Conservation (phyloP, 345 rosid species). For the Orychophragmus violaceus region DNA sequence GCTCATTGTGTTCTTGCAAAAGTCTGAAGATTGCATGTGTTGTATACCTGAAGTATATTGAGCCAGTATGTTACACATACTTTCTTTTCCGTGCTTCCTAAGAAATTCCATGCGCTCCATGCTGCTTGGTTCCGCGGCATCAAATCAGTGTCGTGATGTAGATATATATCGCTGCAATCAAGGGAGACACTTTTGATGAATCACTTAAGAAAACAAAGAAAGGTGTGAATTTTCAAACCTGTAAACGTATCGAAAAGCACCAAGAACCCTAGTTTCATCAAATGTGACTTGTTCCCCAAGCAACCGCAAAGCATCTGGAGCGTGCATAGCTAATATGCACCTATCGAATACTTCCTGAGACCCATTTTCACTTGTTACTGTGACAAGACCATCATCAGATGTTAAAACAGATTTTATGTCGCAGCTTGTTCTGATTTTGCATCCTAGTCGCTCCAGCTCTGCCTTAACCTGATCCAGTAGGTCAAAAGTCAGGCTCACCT, state of each 20-base stretch:
- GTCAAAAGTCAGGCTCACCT: not conserved
- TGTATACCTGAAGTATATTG: conserved; percentile 80
- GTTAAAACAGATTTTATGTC: conserved; percentile 49
- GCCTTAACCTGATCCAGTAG: conserved; percentile 47
- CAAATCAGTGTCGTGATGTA: conserved; percentile 64
- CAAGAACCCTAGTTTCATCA: conserved; percentile 70
- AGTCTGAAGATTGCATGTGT: not conserved
- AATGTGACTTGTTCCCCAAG: conserved; percentile 62
- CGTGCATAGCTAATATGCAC: conserved; percentile 65
- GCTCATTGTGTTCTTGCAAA: not conserved
- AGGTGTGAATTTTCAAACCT: conserved; percentile 40
- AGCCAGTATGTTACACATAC: conserved; percentile 94
- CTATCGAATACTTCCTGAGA: conserved; percentile 40
- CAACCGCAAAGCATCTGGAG: conserved; percentile 67
- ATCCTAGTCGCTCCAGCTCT: conserved; percentile 56
- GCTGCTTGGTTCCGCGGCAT: conserved; percentile 83
- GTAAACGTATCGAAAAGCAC: conserved; percentile 78
- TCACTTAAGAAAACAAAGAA: not conserved
- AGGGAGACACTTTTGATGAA: not conserved
- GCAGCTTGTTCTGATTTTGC: conserved; percentile 54
- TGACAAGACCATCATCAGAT: conserved; percentile 37
- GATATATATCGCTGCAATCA: conserved; percentile 63
- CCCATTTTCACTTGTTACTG: conserved; percentile 44
- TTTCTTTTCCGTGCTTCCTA: conserved; percentile 58
- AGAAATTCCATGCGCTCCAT: conserved; percentile 96